A percentile compares a stretch with the other conserved stretches of the same genome.
These are phyloP conservation scores for Tulasnella sp. DNA, from an alignment of 768 basidiomycete genomes.

Conservation along the genomic window DNA sequence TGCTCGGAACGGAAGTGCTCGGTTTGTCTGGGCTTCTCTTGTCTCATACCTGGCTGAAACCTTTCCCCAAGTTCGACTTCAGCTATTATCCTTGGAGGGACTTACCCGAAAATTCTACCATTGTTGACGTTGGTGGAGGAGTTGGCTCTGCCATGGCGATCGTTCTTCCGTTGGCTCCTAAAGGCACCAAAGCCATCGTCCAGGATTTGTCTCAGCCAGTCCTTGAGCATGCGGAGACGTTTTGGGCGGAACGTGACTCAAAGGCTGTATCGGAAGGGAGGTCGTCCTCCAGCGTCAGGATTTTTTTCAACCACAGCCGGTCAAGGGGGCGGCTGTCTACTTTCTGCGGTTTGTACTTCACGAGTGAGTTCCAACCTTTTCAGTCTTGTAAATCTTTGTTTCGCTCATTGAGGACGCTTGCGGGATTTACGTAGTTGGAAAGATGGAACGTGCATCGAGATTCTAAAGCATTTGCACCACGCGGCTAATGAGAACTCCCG, in stretches of 20 bases:
- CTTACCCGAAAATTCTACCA: not conserved
- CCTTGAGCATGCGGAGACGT: not conserved
- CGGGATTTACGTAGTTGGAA: not conserved
- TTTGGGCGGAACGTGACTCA: not conserved
- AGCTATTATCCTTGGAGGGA: not conserved
- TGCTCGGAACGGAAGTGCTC: not conserved
- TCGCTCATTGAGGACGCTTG: not conserved
- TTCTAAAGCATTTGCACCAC: constrained; percentile 25
- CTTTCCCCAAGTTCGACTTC: not conserved
- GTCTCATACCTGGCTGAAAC: not conserved
- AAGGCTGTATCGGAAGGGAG: not conserved
- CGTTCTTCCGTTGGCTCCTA: not conserved
- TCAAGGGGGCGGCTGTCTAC: constrained; percentile 30
- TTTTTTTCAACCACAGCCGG: constrained; percentile 28
- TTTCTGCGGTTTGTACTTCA: constrained; percentile 25
- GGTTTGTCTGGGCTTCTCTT: not conserved
- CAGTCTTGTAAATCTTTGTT: not conserved
- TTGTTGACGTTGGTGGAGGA: constrained; percentile 15
- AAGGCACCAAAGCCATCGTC: not conserved
- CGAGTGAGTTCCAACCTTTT: not conserved
- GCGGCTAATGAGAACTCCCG: constrained; percentile 10
- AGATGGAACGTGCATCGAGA: not conserved
- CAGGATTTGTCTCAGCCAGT: not conserved
- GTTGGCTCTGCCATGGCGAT: not conserved
- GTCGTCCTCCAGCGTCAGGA: constrained; percentile 18